These are phyloP conservation scores for Penicillium hordei DNA, from an alignment of 2,329 filamentous ascomycete species.

Conservation along the genomic window DNA sequence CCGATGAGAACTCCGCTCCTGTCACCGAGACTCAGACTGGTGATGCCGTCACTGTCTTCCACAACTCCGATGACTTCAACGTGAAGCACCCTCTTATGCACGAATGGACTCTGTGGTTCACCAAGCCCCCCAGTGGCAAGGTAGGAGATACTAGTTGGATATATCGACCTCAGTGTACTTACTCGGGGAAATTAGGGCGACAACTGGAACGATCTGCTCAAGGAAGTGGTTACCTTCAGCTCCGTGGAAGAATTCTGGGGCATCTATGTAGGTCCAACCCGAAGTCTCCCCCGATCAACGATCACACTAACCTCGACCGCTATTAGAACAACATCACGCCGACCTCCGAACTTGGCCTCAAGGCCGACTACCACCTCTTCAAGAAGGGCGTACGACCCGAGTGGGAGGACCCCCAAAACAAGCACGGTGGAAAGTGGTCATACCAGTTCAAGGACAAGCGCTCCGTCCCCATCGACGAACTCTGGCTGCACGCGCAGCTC, in stretches of 20 bases:
- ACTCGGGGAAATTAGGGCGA: constrained; percentile 64
- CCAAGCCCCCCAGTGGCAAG: constrained; percentile 95
- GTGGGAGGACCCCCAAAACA: constrained; percentile 98
- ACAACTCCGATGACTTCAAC: constrained; percentile 98
- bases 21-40: constrained; percentile 48
- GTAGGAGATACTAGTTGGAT: constrained; percentile 48
- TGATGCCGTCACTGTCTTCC: constrained; percentile 88
- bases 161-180: constrained; percentile 8
- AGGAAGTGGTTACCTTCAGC: constrained; percentile 98
- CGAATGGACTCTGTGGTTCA: constrained; percentile 99
- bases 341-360: constrained; percentile 90
- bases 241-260: constrained; percentile 99
- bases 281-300: background rate
- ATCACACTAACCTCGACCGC: constrained; percentile 15
- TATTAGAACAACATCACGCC: constrained; percentile 94
- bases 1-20: constrained; percentile 58
- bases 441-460: constrained; percentile 98
- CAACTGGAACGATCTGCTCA: constrained; percentile 97
- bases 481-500: constrained; percentile 97
- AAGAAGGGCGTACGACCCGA: constrained; percentile 95
- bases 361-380: constrained; percentile 99
- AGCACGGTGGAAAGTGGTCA: constrained; percentile 98
- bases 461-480: constrained; percentile 83
- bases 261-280: constrained; percentile 74
- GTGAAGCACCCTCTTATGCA: constrained; percentile 98